Percentiles rank a stretch among this genome's conserved stretches.
Evolutionary conservation across 768 basidiomycete species (phyloP).

Genomic region (Hypholoma sublateritium): DNA sequence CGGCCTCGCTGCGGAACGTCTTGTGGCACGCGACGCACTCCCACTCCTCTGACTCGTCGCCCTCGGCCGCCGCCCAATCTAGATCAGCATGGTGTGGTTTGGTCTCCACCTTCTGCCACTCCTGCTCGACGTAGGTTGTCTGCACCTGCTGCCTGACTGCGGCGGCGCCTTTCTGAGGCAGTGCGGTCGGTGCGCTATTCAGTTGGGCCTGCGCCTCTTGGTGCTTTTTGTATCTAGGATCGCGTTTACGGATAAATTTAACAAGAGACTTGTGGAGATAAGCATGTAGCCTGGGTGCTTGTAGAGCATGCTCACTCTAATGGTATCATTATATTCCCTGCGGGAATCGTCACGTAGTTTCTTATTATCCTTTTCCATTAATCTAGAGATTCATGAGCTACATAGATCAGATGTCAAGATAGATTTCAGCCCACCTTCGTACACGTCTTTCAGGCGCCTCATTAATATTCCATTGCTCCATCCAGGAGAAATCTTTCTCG

Average conservation of each 20-base stretch:
- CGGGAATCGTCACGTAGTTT: conserved; percentile 85
- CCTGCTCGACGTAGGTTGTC: conserved; percentile 73
- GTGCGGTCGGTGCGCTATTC: conserved; percentile 26
- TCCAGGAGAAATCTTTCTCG: conserved; percentile 86
- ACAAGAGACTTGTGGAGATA: conserved; percentile 56
- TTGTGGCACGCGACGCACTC: conserved; percentile 96
- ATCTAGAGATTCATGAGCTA: conserved; percentile 33
- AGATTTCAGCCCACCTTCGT: conserved; percentile 53
- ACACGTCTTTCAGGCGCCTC: conserved; percentile 88
- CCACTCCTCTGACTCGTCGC: conserved; percentile 76
- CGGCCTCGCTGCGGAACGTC: conserved; percentile 85
- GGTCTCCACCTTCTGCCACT: conserved; percentile 76
- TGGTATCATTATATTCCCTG: conserved; percentile 89
- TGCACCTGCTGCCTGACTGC: conserved; percentile 26
- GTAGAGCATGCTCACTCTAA: conserved; percentile 57
- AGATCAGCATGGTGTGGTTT: conserved; percentile 53
- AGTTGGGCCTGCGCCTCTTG: conserved; percentile 46
- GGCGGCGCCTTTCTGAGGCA: conserved; percentile 27
- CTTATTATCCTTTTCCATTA: conserved; percentile 97
- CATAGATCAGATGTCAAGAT: background rate
- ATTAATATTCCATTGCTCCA: conserved; percentile 76
- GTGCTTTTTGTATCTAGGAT: conserved; percentile 81
- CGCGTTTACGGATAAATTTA: conserved; percentile 80
- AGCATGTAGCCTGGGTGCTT: background rate
- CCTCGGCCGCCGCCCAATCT: conserved; percentile 75